Evolutionary conservation across 2,329 filamentous ascomycete genomes (phyloP).

Genomic region (Colletotrichum musae): DNA sequence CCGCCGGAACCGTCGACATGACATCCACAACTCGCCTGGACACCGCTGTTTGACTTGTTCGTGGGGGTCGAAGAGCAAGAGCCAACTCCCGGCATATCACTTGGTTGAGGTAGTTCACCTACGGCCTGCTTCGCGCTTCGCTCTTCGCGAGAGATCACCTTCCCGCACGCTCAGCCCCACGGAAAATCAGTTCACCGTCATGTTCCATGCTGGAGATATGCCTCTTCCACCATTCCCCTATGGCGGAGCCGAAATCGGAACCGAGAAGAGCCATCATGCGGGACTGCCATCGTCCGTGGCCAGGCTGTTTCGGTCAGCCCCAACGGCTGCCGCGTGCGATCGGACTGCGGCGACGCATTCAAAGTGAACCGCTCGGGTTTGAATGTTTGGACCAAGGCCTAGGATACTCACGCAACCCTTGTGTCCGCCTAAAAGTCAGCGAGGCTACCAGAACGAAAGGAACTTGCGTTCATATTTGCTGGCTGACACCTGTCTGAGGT

Average conservation of each 20-base stretch:
- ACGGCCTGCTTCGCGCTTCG: not conserved
- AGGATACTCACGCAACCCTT: not conserved
- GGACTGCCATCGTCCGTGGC: not conserved
- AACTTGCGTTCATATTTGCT: conserved; percentile 8
- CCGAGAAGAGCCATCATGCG: not conserved
- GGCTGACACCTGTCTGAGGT: conserved; percentile 34
- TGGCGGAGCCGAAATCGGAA: conserved; percentile 27
- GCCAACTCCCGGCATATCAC: not conserved
- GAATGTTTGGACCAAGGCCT: conserved; percentile 2
- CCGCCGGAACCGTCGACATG: conserved; percentile 3
- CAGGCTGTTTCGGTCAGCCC: not conserved
- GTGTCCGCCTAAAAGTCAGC: not conserved
- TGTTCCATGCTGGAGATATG: not conserved
- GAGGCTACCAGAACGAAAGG: not conserved
- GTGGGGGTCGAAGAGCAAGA: not conserved
- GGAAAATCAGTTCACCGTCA: not conserved
- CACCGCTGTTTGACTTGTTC: conserved; percentile 5
- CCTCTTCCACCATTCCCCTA: no score
- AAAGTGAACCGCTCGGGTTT: conserved; percentile 3
- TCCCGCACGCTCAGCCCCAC: conserved; percentile 14
- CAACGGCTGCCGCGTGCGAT: conserved; percentile 14
- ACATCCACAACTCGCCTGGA: not conserved
- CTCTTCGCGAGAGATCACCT: not conserved
- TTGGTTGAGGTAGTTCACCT: not conserved
- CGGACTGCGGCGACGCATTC: conserved; percentile 11